A percentile compares a stretch with the other conserved stretches of the same genome.
These are phyloP conservation scores for Grosmannia clavigera DNA, from an alignment of 2,329 filamentous ascomycete species.

Conservation along the genomic window DNA sequence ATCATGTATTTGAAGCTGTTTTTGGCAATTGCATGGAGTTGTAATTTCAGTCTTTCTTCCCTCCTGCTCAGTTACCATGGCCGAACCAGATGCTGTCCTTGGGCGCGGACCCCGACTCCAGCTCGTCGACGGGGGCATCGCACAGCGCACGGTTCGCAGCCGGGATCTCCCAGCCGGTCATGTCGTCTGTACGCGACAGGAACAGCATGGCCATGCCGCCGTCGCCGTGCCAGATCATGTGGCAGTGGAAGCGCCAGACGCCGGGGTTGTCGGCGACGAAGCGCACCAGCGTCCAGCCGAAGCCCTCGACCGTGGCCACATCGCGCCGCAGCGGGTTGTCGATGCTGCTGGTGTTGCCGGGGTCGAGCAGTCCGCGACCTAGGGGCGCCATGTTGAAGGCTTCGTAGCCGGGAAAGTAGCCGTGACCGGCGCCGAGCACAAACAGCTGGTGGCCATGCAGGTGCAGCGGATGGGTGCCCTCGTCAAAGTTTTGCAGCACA, in stretches of 20 bases:
- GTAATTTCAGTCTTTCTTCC: neutral
- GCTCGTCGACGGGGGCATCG: constrained; percentile 24
- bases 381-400: constrained; percentile 20
- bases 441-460: constrained; percentile 30
- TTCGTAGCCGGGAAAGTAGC: constrained; percentile 35
- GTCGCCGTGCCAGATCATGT: constrained; percentile 26
- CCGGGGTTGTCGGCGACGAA: constrained; percentile 39
- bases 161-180: constrained; percentile 30
- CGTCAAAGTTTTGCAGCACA: constrained; percentile 31
- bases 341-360: constrained; percentile 20
- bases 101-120: constrained; percentile 35
- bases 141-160: constrained; percentile 33
- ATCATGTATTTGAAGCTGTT: neutral
- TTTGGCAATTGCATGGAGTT: neutral
- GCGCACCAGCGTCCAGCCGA: constrained; percentile 35
- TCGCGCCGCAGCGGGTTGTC: constrained; percentile 36
- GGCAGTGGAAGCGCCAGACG: constrained; percentile 28
- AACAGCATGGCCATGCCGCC: constrained; percentile 27
- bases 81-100: constrained; percentile 24
- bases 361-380: constrained; percentile 22
- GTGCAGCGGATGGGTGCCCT: constrained; percentile 15
- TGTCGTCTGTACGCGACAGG: constrained; percentile 31
- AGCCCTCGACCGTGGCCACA: constrained; percentile 29
- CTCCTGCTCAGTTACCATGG: neutral
- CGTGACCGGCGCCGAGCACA: constrained; percentile 49